Conservation (phyloP, 1,284 basidiomycete species). For the Naganishia liquefaciens region DNA sequence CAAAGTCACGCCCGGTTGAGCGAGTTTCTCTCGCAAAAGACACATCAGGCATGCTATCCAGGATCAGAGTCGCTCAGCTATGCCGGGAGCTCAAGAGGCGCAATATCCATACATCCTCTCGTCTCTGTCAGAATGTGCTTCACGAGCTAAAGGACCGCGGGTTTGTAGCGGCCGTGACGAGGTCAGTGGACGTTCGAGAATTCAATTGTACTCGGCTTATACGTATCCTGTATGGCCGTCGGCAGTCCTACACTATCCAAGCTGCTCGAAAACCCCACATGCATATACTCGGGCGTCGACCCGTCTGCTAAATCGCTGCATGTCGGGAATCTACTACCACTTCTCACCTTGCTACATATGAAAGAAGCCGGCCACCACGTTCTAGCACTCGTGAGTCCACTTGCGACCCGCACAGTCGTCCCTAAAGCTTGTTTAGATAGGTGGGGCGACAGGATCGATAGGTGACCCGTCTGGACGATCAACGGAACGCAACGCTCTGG, state of each 20-base stretch:
- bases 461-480: slow-evolving; percentile 92
- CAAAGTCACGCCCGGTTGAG: neutral
- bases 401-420: neutral
- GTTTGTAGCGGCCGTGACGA: slow-evolving; percentile 55
- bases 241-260: slow-evolving; percentile 43
- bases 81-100: slow-evolving; percentile 2
- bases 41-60: slow-evolving; percentile 2
- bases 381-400: slow-evolving; percentile 70
- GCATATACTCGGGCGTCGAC: slow-evolving; percentile 87
- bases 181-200: slow-evolving; percentile 42
- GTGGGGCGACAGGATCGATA: slow-evolving; percentile 93
- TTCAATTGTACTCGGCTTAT: slow-evolving; percentile 1
- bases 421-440: slow-evolving; percentile 63
- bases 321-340: slow-evolving; percentile 87
- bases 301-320: slow-evolving; percentile 87
- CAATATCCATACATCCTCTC: slow-evolving; percentile 38
- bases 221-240: neutral
- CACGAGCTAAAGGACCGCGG: slow-evolving; percentile 54
- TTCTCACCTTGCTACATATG: slow-evolving; percentile 85
- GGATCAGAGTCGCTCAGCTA: neutral
- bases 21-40: neutral
- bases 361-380: slow-evolving; percentile 75
- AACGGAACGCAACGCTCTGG: slow-evolving; percentile 75
- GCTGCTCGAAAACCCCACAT: slow-evolving; percentile 51
- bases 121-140: slow-evolving; percentile 42